Evolutionary conservation across 148 eudicot species (phyloP), one percentile per base, ranked within the genome.

Genomic region (Rhododendron williamsianum): DNA sequence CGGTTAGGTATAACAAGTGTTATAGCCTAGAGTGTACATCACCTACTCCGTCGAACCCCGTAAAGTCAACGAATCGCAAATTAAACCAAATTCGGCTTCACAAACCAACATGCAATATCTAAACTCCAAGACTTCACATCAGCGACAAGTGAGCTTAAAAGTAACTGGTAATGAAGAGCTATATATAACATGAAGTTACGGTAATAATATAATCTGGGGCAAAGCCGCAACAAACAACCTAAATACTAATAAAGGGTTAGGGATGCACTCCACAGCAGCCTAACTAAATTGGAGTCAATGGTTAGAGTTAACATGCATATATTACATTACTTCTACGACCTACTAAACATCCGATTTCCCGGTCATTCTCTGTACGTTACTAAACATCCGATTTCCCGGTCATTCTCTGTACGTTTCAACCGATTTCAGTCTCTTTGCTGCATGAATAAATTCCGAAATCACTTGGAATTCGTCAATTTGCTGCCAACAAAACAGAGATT

Each of bases 401-500:
- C 86, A 60, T 46, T 84, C 89, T 83, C 83, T 56, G 8, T 63
- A 84, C 81, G 51, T 77, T 84, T 86, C 84, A 54, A 81, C 86
- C 45, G 85, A 83, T 87, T 90, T 91, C 81, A 87, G 88, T 87
- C 92, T 89, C 93, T 93, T 97, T 25, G 99, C 99, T 33, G 94
- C 91, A 30, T 86, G 93, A 65, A 91, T 90, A 83, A 97, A 97
- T 46, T 94, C 98, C 82, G 90, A 87, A 71, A 97, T 89, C 89
- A 93, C 99, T 89, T 97, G 92, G 43, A 92, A 88, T 92, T 97
- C 99, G 38, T 94, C 97, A 11, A 94, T 93, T 83, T 87, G 89
- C 98, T 95, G 96, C 85, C 12, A 71, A 71, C 6, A 71, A 41
- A 79, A 72, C 52, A 33, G 12, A 52, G 54, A 71, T 11, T n/a